phyloP scores from a whole-genome alignment of 331 rosid species.

The Phaseolus coccineus region DNA sequence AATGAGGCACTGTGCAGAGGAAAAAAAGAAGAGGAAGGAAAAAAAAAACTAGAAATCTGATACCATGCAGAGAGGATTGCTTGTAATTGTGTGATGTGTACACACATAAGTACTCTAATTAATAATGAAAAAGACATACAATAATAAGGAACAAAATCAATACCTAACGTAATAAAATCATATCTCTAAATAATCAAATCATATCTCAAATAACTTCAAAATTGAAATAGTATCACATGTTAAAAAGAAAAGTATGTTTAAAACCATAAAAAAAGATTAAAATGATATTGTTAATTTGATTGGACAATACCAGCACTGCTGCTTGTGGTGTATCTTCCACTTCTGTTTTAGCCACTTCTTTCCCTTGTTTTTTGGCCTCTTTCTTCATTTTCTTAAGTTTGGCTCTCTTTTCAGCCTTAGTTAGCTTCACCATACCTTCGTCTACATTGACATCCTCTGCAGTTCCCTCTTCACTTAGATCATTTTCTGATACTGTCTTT shows the following conservation, averaged over 20 bases:
- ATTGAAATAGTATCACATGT: background rate
- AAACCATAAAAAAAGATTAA: constrained; percentile 27
- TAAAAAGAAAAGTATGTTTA: constrained; percentile 2
- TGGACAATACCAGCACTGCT: constrained; percentile 71
- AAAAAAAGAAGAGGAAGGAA: no score
- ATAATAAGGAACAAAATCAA: no score
- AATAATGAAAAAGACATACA: no score
- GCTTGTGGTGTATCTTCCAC: constrained; percentile 76
- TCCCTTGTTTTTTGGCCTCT: constrained; percentile 82
- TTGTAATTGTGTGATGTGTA: no score
- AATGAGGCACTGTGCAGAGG: no score
- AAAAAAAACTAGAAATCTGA: no score
- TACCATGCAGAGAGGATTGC: no score
- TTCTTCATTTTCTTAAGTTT: constrained; percentile 78
- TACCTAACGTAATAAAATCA: no score
- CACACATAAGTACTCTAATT: no score
- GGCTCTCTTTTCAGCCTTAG: constrained; percentile 87
- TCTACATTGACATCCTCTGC: constrained; percentile 53
- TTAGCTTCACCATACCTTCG: constrained; percentile 62
- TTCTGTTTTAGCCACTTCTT: constrained; percentile 57
- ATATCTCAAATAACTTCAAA: background rate
- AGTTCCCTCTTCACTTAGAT: constrained; percentile 56
- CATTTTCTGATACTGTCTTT: constrained; percentile 52
- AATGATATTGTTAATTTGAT: background rate
- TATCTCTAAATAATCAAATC: no score